Percentiles rank a stretch among this genome's conserved stretches.
Evolutionary conservation across 495 filamentous ascomycete species (phyloP).

Genomic region (Cetradonia linearis): DNA sequence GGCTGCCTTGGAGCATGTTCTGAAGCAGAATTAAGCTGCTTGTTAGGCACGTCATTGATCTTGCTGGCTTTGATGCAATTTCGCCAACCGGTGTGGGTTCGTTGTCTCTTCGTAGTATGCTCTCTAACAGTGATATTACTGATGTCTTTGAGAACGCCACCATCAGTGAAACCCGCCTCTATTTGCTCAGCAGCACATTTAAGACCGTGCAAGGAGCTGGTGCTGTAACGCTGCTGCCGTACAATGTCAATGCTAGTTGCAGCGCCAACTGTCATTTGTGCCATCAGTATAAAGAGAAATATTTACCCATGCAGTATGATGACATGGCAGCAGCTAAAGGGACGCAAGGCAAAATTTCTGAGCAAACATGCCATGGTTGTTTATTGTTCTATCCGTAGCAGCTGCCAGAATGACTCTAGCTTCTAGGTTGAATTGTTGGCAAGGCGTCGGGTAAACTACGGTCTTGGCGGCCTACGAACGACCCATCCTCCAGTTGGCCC

Average conservation of each 20-base stretch:
- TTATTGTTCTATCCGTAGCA: slow-evolving; percentile 1
- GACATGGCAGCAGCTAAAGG: too few species aligned
- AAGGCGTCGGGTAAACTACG: neutral
- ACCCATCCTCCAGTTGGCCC: slow-evolving; percentile 1
- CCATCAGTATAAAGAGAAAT: neutral
- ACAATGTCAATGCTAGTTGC: slow-evolving; percentile 14
- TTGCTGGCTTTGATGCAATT: slow-evolving; percentile 34
- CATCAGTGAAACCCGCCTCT: neutral
- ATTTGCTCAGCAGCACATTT: slow-evolving; percentile 15
- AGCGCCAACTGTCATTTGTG: neutral
- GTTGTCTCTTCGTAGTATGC: slow-evolving; percentile 19
- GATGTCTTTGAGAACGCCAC: slow-evolving; percentile 3
- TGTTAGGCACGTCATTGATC: slow-evolving; percentile 24
- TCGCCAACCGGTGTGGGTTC: slow-evolving; percentile 23
- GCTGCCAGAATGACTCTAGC: neutral
- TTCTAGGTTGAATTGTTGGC: neutral
- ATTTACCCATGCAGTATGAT: too few species aligned
- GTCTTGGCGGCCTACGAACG: slow-evolving; percentile 1
- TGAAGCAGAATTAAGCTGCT: slow-evolving; percentile 11
- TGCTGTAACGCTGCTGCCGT: slow-evolving; percentile 11
- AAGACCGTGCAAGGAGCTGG: slow-evolving; percentile 1
- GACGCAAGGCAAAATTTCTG: neutral
- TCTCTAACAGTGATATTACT: slow-evolving; percentile 1
- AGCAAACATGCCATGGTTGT: neutral
- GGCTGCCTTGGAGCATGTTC: slow-evolving; percentile 41